Percentiles rank a stretch among this genome's conserved stretches.
phyloP scores from a whole-genome alignment of 768 basidiomycete species.

The Kwoniella bestiolae region DNA sequence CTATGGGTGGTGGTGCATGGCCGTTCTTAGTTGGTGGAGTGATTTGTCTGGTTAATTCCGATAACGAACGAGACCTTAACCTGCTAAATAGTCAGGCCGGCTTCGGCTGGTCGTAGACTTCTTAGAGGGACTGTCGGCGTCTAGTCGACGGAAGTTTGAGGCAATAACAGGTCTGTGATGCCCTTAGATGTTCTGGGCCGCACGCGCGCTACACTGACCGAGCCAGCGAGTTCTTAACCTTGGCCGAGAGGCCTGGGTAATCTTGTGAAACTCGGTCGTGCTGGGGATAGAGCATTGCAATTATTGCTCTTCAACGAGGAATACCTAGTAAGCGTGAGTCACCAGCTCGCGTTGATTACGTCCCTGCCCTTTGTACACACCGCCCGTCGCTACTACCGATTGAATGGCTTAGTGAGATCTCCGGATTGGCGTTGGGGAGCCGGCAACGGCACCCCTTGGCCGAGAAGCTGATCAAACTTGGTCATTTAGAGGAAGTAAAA shows the following conservation, averaged over 20 bases:
- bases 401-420: constrained; percentile 89
- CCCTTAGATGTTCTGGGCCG: constrained; percentile 88
- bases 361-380: constrained; percentile 91
- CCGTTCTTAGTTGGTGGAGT: constrained; percentile 86
- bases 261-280: constrained; percentile 79
- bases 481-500: constrained; percentile 85
- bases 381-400: constrained; percentile 89
- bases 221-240: constrained; percentile 79
- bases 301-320: constrained; percentile 91
- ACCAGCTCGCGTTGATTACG: constrained; percentile 87
- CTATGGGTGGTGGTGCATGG: constrained; percentile 87
- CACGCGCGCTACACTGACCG: constrained; percentile 87
- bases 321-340: constrained; percentile 86
- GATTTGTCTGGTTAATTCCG: constrained; percentile 97
- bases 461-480: constrained; percentile 75
- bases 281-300: constrained; percentile 89
- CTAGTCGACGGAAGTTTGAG: constrained; percentile 83
- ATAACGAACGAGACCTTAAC: constrained; percentile 93
- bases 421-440: constrained; percentile 72
- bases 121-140: constrained; percentile 84
- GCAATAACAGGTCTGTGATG: constrained; percentile 91
- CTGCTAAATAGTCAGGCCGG: constrained; percentile 85
- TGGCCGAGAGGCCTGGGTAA: constrained; percentile 76
- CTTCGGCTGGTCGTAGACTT: constrained; percentile 76
- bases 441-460: constrained; percentile 63